Base-by-base conservation (phyloP, 208 protist species). In the Phytomonas sp. region DNA sequence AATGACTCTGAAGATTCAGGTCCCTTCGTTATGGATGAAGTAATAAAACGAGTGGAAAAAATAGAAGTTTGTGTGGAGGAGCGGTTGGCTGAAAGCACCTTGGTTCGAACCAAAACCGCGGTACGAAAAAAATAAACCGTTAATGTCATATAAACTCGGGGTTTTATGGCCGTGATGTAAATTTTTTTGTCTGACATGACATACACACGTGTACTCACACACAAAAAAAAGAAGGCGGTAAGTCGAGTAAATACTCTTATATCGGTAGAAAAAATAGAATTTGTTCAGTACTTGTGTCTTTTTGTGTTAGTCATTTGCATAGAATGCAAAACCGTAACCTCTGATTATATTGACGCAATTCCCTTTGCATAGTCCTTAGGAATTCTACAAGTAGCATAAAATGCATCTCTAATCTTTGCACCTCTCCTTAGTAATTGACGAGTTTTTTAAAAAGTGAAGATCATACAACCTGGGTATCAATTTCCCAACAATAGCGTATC, bases 11-110 rank as follows among this genome's bases (percentile, higher is more conserved):
- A 49, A 23, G 40, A 49, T 49, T 16, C 40, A 49, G 62, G 76
- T 6, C 78, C 77, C 29, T 94, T 94, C 65, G 60, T 62, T 0
- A 31, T 91, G 8, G 78, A 82, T 3, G 82, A 81, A 11, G 86
- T 94, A 52, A 82, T 91, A 74, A 16, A 63, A 63, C 86, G 86
- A 10, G 69, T 94, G 29, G 66, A 77, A 16, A 75, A 64, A 12
- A 66, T 90, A 37, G 76, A 89, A 37, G 29, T 40, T 7, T 76
- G 72, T 0, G 36, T 76, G 33, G 71, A 84, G 66, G 67, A 67
- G 66, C 77, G 63, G 73, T 60, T 30, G 66, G 69, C 32, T 67
- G 42, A 70, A 29, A 68, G 33, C 29, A 72, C 68, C n/a, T 32
- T 0, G 65, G 40, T 49, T 49, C 40, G 40, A 49, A 49, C 3